These are phyloP conservation scores for Bocquillonia castaneifolia DNA, from an alignment of 441 rosid genomes.

Conservation along the genomic window DNA sequence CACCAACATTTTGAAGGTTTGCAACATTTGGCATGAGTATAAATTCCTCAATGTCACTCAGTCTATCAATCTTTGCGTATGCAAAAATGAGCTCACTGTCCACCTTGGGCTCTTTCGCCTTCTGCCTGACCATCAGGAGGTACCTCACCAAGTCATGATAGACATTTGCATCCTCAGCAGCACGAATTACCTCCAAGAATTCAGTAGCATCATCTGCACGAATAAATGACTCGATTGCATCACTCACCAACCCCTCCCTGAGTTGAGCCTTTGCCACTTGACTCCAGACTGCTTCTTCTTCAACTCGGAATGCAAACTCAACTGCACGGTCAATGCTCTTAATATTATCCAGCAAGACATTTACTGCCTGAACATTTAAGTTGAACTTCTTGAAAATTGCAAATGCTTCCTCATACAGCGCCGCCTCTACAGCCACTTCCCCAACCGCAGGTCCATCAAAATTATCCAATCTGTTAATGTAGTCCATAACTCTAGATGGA, in stretches of 20 bases:
- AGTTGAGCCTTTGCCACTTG: conserved; percentile 98
- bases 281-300: conserved; percentile 97
- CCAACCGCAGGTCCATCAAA: conserved; percentile 99
- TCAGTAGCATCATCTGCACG: conserved; percentile 98
- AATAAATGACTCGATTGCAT: conserved; percentile 94
- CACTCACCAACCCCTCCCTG: conserved; percentile 90
- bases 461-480: conserved; percentile 90
- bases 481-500: conserved; percentile 98
- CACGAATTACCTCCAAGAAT: conserved; percentile 83
- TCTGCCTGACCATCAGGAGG: conserved; percentile 97
- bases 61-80: conserved; percentile 93
- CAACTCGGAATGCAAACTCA: conserved; percentile 96
- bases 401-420: conserved; percentile 87
- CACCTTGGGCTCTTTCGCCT: conserved; percentile 96
- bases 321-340: conserved; percentile 94
- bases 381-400: conserved; percentile 94
- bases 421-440: conserved; percentile 95
- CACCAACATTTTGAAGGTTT: conserved; percentile 93
- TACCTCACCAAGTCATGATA: conserved; percentile 94
- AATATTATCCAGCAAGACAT: conserved; percentile 80
- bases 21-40: conserved; percentile 99
- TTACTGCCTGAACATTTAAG: conserved; percentile 93
- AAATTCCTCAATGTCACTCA: conserved; percentile 93
- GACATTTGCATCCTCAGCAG: conserved; percentile 77
- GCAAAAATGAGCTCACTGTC: conserved; percentile 98